Evolutionary conservation across 306 rosid species (phyloP).

Genomic region (Corylus avellana): DNA sequence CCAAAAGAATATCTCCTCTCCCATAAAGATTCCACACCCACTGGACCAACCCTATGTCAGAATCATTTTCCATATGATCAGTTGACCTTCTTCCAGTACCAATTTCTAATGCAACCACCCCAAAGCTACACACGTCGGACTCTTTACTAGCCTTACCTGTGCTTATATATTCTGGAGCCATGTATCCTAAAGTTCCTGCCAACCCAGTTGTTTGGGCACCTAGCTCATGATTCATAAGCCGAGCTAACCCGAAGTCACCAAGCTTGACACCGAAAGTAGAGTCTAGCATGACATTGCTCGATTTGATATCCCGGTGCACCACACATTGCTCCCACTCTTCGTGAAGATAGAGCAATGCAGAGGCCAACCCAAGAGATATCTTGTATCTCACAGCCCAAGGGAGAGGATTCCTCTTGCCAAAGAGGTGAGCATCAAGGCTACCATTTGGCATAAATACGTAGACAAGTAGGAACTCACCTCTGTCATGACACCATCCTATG

Average conservation of each 20-base stretch:
- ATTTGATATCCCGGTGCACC: constrained; percentile 34
- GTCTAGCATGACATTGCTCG: constrained; percentile 43
- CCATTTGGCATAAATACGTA: constrained; percentile 41
- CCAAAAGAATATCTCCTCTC: background rate
- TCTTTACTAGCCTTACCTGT: constrained; percentile 38
- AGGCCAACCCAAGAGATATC: constrained; percentile 31
- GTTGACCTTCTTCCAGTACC: constrained; percentile 20
- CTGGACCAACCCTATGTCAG: background rate
- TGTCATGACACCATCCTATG: constrained; percentile 34
- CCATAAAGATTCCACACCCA: constrained; percentile 7
- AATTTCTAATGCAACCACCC: constrained; percentile 37
- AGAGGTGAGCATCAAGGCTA: constrained; percentile 29
- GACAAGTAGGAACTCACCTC: constrained; percentile 26
- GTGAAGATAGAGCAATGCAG: constrained; percentile 35
- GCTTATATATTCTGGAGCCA: constrained; percentile 35
- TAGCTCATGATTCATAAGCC: constrained; percentile 29
- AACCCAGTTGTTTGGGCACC: constrained; percentile 29
- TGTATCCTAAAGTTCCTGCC: constrained; percentile 35
- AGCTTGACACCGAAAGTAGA: constrained; percentile 31
- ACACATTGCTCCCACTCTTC: constrained; percentile 44
- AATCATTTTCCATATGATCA: background rate
- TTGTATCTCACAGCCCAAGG: constrained; percentile 29
- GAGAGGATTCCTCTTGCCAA: constrained; percentile 9
- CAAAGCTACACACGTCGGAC: constrained; percentile 33
- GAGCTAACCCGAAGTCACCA: constrained; percentile 45